phyloP scores from a whole-genome alignment of 148 eudicot species.

The Simmondsia chinensis region DNA sequence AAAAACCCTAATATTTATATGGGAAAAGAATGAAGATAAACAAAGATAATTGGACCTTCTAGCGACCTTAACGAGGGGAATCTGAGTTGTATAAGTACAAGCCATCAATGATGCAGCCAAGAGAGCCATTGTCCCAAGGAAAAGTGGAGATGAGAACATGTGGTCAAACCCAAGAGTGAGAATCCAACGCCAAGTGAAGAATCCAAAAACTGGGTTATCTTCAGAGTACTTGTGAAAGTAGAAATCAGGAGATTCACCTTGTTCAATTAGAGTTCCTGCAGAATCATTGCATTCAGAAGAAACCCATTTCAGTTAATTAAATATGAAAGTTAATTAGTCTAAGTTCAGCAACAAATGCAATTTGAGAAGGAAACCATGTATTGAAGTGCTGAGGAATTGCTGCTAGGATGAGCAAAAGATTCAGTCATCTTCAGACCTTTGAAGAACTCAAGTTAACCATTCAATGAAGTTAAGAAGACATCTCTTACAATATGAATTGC shows the following conservation, averaged over 20 bases:
- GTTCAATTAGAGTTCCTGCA: slow-evolving; percentile 84
- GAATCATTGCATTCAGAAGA: not conserved
- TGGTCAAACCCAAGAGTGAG: slow-evolving; percentile 81
- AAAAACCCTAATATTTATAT: too few species aligned
- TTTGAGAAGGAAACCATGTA: too few species aligned
- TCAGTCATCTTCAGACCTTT: too few species aligned
- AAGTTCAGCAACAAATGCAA: too few species aligned
- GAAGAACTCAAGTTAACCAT: too few species aligned
- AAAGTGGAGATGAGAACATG: slow-evolving; percentile 90
- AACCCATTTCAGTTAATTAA: too few species aligned
- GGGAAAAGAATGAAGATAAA: too few species aligned
- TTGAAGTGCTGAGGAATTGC: too few species aligned
- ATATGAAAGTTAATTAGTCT: too few species aligned
- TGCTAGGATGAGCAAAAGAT: too few species aligned
- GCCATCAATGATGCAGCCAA: slow-evolving; percentile 91
- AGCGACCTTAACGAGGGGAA: slow-evolving; percentile 93
- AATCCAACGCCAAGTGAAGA: slow-evolving; percentile 91
- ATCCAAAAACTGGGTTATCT: slow-evolving; percentile 79
- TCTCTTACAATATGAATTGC: too few species aligned
- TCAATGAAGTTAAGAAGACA: too few species aligned
- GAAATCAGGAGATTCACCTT: slow-evolving; percentile 81
- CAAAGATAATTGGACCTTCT: slow-evolving; percentile 48
- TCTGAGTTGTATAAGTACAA: slow-evolving; percentile 94
- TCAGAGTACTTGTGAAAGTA: slow-evolving; percentile 77
- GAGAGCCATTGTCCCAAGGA: slow-evolving; percentile 57